A percentile compares a stretch with the other conserved stretches of the same genome.
These are phyloP conservation scores for Bipolaris bicolor DNA, from an alignment of 2,329 filamentous ascomycete species.

Conservation along the genomic window DNA sequence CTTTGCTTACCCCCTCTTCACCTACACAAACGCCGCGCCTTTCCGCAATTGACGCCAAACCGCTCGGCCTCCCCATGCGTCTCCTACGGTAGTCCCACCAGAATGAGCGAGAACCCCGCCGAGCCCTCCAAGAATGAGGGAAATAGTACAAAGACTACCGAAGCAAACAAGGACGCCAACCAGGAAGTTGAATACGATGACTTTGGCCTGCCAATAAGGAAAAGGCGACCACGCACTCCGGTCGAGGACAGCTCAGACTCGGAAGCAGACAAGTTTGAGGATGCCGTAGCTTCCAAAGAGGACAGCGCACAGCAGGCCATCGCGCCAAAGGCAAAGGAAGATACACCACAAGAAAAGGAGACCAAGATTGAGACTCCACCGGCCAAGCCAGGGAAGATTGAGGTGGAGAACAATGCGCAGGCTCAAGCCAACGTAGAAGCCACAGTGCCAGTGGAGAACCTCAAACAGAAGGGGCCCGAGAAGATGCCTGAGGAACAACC, in stretches of 20 bases:
- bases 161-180: conserved; percentile 16
- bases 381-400: conserved; percentile 10
- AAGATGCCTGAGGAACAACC: not conserved
- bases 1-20: conserved; percentile 1
- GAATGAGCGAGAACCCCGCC: conserved; percentile 38
- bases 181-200: conserved; percentile 65
- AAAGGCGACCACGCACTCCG: conserved; percentile 45
- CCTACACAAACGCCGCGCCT: not conserved
- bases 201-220: conserved; percentile 71
- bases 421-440: conserved; percentile 23
- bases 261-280: conserved; percentile 36
- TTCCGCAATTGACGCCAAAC: conserved; percentile 2
- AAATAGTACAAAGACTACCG: conserved; percentile 22
- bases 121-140: conserved; percentile 35
- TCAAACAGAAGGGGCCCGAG: conserved; percentile 12
- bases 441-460: conserved; percentile 15
- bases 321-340: conserved; percentile 31
- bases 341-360: conserved; percentile 15
- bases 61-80: conserved; percentile 18
- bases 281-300: conserved; percentile 34
- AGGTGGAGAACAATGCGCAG: conserved; percentile 17
- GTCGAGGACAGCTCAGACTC: conserved; percentile 36
- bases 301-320: conserved; percentile 34
- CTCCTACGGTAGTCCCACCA: conserved; percentile 27
- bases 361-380: conserved; percentile 8